These are phyloP conservation scores for Kregervanrija fluxuum DNA, from an alignment of 805 yeast species.

Conservation along the genomic window DNA sequence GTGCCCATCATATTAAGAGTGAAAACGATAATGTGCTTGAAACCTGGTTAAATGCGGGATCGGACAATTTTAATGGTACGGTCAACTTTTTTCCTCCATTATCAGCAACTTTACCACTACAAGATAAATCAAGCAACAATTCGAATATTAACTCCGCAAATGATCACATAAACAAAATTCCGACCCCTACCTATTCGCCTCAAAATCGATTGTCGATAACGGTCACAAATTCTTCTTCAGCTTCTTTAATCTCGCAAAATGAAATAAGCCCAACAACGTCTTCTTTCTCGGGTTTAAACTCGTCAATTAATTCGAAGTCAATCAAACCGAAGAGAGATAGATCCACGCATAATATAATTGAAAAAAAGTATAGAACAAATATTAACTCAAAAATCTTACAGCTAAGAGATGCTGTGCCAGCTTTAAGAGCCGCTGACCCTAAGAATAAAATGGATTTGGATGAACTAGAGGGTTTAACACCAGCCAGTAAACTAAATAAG, in stretches of 20 bases:
- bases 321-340: slow-evolving; percentile 45
- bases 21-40: too few species aligned
- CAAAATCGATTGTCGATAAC: too few species aligned
- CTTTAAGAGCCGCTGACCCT: slow-evolving; percentile 53
- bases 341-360: slow-evolving; percentile 71
- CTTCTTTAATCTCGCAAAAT: not conserved
- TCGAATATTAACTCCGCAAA: too few species aligned
- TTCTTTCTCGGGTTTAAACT: slow-evolving; percentile 1
- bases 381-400: slow-evolving; percentile 65
- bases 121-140: too few species aligned
- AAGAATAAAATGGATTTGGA: slow-evolving; percentile 20
- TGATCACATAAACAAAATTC: too few species aligned
- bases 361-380: slow-evolving; percentile 73
- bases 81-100: too few species aligned
- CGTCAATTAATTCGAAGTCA: slow-evolving; percentile 11
- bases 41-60: too few species aligned
- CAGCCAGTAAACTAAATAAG: slow-evolving; percentile 69
- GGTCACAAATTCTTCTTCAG: too few species aligned
- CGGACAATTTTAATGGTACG: too few species aligned
- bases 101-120: too few species aligned
- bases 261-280: slow-evolving; percentile 4
- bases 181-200: too few species aligned
- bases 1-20: too few species aligned
- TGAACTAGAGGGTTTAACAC: slow-evolving; percentile 67
- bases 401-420: slow-evolving; percentile 70